Evolutionary conservation across 352 stramenopile species (phyloP).

Genomic region (Albugo laibachii): DNA sequence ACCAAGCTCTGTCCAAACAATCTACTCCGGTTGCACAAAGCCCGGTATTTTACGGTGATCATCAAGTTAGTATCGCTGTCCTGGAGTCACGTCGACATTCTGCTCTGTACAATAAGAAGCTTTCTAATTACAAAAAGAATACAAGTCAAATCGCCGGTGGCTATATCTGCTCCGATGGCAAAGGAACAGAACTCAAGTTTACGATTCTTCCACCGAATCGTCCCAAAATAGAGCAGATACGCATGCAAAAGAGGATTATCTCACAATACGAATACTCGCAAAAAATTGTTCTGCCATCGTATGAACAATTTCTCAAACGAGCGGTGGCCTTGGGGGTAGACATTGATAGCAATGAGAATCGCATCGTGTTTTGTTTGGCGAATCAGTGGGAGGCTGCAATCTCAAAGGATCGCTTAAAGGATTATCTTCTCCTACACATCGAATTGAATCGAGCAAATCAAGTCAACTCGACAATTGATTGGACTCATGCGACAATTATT

Average conservation of each 20-base stretch:
- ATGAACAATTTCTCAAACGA: no score
- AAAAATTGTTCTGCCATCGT: conserved; percentile 45
- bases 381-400: conserved; percentile 31
- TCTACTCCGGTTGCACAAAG: conserved; percentile 3
- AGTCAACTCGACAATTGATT: no score
- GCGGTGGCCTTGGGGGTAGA: no score
- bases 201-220: conserved; percentile 25
- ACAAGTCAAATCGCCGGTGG: conserved; percentile 56
- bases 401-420: conserved; percentile 20
- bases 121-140: conserved; percentile 77
- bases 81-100: conserved; percentile 70
- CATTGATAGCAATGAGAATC: no score
- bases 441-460: no score
- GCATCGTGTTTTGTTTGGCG: conserved; percentile 45
- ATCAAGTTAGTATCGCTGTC: conserved; percentile 44
- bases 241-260: conserved; percentile 72
- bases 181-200: conserved; percentile 49
- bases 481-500: no score
- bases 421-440: conserved; percentile 35
- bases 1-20: neutral
- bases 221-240: conserved; percentile 60
- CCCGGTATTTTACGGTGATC: conserved; percentile 42
- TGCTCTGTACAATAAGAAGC: conserved; percentile 63
- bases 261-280: conserved; percentile 67
- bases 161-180: conserved; percentile 78